These are phyloP conservation scores for Eleusine indica DNA, from an alignment of 176 grass and related monocot species.

Conservation along the genomic window DNA sequence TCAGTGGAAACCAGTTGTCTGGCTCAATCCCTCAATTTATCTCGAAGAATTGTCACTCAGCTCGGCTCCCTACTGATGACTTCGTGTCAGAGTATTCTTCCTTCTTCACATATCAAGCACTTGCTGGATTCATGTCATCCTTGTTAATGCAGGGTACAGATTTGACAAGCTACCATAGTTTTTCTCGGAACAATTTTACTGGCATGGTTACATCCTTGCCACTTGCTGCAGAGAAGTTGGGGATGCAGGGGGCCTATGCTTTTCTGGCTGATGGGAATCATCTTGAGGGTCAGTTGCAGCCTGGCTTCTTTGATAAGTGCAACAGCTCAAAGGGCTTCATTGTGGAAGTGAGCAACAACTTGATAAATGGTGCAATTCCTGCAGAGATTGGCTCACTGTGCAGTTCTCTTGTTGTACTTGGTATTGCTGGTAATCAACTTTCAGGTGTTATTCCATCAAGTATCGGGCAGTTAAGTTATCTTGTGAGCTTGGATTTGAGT, in stretches of 20 bases:
- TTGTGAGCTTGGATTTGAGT: slow-evolving; percentile 84
- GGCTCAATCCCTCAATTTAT: slow-evolving; percentile 61
- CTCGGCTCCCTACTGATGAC: slow-evolving; percentile 50
- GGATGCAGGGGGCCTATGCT: slow-evolving; percentile 71
- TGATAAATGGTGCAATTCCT: slow-evolving; percentile 62
- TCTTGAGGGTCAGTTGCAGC: slow-evolving; percentile 53
- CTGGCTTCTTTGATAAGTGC: slow-evolving; percentile 59
- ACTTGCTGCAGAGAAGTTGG: slow-evolving; percentile 54
- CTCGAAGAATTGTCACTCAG: slow-evolving; percentile 52
- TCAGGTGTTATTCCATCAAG: slow-evolving; percentile 76
- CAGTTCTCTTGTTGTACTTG: slow-evolving; percentile 64
- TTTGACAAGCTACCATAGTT: slow-evolving; percentile 82
- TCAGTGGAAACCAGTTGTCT: slow-evolving; percentile 81
- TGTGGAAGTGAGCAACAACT: slow-evolving; percentile 79
- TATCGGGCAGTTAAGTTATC: slow-evolving; percentile 65
- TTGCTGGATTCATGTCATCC: slow-evolving; percentile 44
- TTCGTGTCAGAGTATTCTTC: slow-evolving; percentile 64
- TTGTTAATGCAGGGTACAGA: slow-evolving; percentile 2
- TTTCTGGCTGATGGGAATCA: slow-evolving; percentile 79
- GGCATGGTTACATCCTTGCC: slow-evolving; percentile 61
- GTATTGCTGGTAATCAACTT: slow-evolving; percentile 74
- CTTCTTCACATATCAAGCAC: slow-evolving; percentile 52
- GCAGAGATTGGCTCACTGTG: slow-evolving; percentile 71
- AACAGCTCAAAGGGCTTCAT: slow-evolving; percentile 71
- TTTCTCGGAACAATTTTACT: slow-evolving; percentile 85